Base-by-base conservation (phyloP, 202 grass and related monocot genomes). In the Musa balbisiana region DNA sequence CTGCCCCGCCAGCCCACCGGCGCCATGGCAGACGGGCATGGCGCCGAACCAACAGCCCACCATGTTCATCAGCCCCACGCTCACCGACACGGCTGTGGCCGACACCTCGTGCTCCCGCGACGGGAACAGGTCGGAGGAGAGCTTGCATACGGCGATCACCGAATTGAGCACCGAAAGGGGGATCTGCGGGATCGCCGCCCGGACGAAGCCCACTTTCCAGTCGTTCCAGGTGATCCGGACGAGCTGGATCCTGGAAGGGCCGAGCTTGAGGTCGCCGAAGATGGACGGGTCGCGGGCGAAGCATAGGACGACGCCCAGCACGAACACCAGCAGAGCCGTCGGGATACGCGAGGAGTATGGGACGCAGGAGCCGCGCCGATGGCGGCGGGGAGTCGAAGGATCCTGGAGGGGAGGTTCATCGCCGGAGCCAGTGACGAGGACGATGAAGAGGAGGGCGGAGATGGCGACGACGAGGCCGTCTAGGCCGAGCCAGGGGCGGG, bases 91-190 rank as follows among this genome's bases (percentile, higher is more conserved):
- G 20, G 85, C 75, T 63, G 83, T 83, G 63, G 82, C 79, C 8
- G 89, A 96, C 9, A 92, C 83, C 82, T 96, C 86, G 33, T 43
- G 33, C 14, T 53, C 54, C 11, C 78, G 66, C 0, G 86, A 89
- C 0, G 89, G 92, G 88, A 96, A 96, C 62, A 92, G 85, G 3
- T 96, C 92, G 12, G 87, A 86, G 10, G 92, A 90, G 27, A 96
- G 92, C 82, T 96, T 96, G 85, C 89, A 96, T 26, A 96, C 92
- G 69, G 88, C 87, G 78, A 92, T 90, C 52, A 92, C 89, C 5
- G 92, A 96, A 72, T 96, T 92, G 0, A 96, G 80, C 58, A 96
- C 84, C 0, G 92, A 96, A 5, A 96, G 83, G 67, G 92, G 92
- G 21, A 92, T 84, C 79, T 96, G 89, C 58, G 89, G 92, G 70